A percentile compares a stretch with the other conserved stretches of the same genome.
Evolutionary conservation across 2,329 filamentous ascomycete genomes (phyloP).

Genomic region (Parafenestella ontariensis): DNA sequence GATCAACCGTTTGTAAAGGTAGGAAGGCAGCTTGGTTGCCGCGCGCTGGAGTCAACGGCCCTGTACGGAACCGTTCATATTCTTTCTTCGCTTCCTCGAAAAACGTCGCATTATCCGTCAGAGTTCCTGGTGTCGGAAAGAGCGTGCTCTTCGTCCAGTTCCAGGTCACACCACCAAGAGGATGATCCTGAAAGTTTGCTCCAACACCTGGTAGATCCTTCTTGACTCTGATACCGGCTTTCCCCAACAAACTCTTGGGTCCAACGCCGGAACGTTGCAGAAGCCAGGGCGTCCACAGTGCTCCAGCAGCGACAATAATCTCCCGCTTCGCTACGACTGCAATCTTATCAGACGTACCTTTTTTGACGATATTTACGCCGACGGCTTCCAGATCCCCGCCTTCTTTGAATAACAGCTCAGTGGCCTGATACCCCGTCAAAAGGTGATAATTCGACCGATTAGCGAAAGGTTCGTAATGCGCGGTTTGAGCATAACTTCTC

Average conservation of each 20-base stretch:
- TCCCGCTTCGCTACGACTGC: constrained; percentile 15
- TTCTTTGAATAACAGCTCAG: constrained; percentile 6
- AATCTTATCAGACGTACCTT: constrained; percentile 1
- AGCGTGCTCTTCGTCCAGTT: constrained; percentile 12
- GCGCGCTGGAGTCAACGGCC: constrained; percentile 24
- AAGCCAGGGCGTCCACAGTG: constrained; percentile 22
- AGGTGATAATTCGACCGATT: constrained; percentile 34
- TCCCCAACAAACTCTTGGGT: constrained; percentile 19
- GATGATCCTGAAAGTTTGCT: constrained; percentile 44
- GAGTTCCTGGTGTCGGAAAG: neutral
- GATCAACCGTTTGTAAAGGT: constrained; percentile 9
- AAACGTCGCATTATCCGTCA: constrained; percentile 23
- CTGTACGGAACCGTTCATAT: constrained; percentile 3
- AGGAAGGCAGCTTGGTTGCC: constrained; percentile 20
- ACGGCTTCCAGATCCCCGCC: neutral
- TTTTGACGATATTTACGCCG: constrained; percentile 2
- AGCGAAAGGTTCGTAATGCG: constrained; percentile 36
- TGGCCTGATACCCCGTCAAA: constrained; percentile 21
- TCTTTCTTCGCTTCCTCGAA: constrained; percentile 22
- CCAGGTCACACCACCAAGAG: constrained; percentile 5
- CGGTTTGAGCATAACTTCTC: constrained; percentile 38
- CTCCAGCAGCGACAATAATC: constrained; percentile 24
- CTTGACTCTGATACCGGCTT: constrained; percentile 25
- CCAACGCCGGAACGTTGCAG: constrained; percentile 29
- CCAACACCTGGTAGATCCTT: constrained; percentile 37